phyloP scores from a whole-genome alignment of 352 stramenopile genomes.

The Aphanomyces cochlioides region DNA sequence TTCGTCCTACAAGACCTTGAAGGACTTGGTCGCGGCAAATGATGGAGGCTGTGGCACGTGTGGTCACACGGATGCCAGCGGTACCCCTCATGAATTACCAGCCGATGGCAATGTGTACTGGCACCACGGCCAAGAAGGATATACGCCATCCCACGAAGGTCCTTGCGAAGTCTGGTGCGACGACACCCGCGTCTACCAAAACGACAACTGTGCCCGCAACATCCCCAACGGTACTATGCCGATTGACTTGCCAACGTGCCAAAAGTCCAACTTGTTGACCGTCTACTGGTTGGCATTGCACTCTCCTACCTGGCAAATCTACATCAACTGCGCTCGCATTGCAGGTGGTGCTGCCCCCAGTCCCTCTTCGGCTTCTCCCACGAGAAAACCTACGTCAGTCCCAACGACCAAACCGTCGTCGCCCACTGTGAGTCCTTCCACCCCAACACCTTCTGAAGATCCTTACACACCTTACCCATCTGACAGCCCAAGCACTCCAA shows the following conservation, averaged over 20 bases:
- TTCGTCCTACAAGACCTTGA: constrained; percentile 7
- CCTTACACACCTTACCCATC: no score
- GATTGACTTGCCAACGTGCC: constrained; percentile 34
- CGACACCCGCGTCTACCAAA: constrained; percentile 26
- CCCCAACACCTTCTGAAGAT: no score
- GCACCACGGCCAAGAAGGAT: constrained; percentile 14
- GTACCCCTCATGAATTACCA: not conserved
- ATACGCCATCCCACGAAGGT: constrained; percentile 16
- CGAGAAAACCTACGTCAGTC: not conserved
- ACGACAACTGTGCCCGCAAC: constrained; percentile 24
- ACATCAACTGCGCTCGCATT: constrained; percentile 28
- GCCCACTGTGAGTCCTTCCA: no score
- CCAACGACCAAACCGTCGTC: not conserved
- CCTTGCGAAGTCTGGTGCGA: constrained; percentile 33
- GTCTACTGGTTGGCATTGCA: constrained; percentile 35
- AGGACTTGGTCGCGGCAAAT: not conserved
- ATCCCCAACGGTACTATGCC: constrained; percentile 16
- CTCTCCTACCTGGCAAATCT: constrained; percentile 30
- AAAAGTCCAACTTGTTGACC: constrained; percentile 29
- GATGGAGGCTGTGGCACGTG: not conserved
- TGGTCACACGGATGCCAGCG: constrained; percentile 7
- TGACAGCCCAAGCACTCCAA: no score
- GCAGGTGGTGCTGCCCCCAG: not conserved
- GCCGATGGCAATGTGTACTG: constrained; percentile 3
- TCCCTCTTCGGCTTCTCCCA: not conserved